Evolutionary conservation across 768 basidiomycete genomes (phyloP), one percentile per base, ranked within the genome.

Genomic region (Lactarius hatsudake): DNA sequence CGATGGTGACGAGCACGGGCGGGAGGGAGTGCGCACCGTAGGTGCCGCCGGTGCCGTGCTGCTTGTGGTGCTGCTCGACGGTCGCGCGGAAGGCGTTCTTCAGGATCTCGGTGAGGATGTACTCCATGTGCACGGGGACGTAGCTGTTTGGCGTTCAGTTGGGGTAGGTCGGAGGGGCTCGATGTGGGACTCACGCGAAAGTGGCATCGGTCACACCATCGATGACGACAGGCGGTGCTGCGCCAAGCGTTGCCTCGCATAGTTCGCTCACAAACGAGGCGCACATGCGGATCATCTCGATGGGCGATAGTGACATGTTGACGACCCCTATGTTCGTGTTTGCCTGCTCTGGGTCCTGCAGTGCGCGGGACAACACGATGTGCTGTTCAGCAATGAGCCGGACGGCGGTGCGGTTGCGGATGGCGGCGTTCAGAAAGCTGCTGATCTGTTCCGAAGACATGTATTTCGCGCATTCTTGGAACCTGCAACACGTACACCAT

Each of bases 81-180:
- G 91, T 94, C 9, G 94, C 94, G 38, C 94, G 88, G 78, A 93
- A 96, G 0, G 93, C 85, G 74, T 96, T 96, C 77, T 96, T 96
- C 48, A 96, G 82, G 48, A 96, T 85, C 75, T 96, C 94, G 2
- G 94, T 96, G 62, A 94, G 79, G 71, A 94, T 91, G 74, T 95
- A 96, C 75, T 96, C 94, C 42, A 96, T 82, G 74, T 96, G 94
- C 1, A 93, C 90, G 3, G 94, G 93, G 45, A 95, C 86, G 73
- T 93, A 94, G 30, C 93, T 93, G 72, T 51, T 45, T 48, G 43
- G 20, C 20, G 20, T n/a, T n/a, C 20, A 45, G 43, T 4, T 45
- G 1, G 13, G 36, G 20, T 6, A n/a, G 2, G 20, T n/a, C 15
- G 9, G 9, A 43, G 2, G 26, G 42, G 18, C n/a, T n/a, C 9